Base-by-base conservation (phyloP, 208 protist species). In the Balamuthia mandrillaris region DNA sequence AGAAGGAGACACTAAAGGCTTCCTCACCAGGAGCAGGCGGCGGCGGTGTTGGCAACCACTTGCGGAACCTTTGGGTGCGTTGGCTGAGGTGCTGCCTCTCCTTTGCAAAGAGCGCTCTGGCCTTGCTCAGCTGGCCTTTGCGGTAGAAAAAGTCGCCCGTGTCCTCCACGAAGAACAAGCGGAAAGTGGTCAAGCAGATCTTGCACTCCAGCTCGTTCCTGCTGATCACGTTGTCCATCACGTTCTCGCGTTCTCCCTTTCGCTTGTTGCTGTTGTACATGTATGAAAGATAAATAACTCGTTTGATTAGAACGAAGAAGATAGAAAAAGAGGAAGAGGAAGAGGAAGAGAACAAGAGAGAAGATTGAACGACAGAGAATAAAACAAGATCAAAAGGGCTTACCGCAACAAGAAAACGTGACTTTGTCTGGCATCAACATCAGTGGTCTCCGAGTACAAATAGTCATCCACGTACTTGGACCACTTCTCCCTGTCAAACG, bases 81-180 rank as follows among this genome's bases (percentile, higher is more conserved):
- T n/a, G n/a, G n/a, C n/a, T n/a, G n/a, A n/a, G 16, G 49, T 21
- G 16, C 49, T 24, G 16, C 18, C 49, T 21, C 49, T 54, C 16
- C 49, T 54, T 54, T 14, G 49, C 49, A 54, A 54, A 54, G 16
- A 54, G 49, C 49, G 49, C 49, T 54, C 49, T 21, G 16, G 21
- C 49, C 49, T 54, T 54, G 49, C 49, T 14, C 18, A 18, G 16
- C 49, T 54, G 16, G 68, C 5, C 37, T 31, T 81, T 82, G 56
- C 87, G 63, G 51, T 81, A 90, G 31, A 91, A 81, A 29, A 89
- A 88, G 61, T 91, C 89, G 14, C 77, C 47, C 3, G 88, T 90
- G 21, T 90, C 87, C n/a, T 90, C 60, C 0, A 90, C 89, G 65
- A 84, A 91, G 61, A 89, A 89, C 2, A 91, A 18, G 56, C 88